Base-by-base conservation (phyloP, 352 stramenopile genomes). In the Blastocystis sp. region DNA sequence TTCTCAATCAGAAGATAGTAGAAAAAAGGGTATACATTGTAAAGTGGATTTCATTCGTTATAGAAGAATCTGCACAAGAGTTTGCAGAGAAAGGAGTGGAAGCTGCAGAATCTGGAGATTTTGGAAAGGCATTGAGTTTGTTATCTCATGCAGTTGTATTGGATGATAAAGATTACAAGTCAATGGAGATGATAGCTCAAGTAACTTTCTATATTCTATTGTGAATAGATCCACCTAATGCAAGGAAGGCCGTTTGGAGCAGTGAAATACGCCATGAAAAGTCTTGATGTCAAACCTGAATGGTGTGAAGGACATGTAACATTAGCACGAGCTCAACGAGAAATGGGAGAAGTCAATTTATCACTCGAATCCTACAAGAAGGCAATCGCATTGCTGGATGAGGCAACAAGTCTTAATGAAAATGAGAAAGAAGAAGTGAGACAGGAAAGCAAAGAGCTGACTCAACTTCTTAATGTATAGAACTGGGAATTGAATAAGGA, bases 161-260 rank as follows among this genome's bases (percentile, higher is more conserved):
- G n/a, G 49, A 83, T 46, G 51, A 65, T 32, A 65, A 83, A 66
- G 71, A 83, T 67, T 83, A 83, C 54, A 83, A 83, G 29, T 42
- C 52, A 5, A 54, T 65, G 35, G 71, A 83, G 29, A 83, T 83
- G 71, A 83, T 83, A n/a, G 51, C 71, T 16, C 71, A 83, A 67
- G 71, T 83, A 19, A 0, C 0, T 5, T 37, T 4, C 46, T 59
- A 2, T 3, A 37, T 14, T 11, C 16, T 5, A 32, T 11, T 66
- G 27, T 83, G 21, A 80, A 54, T 63, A 83, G 71, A 57, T 83
- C 24, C 71, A 83, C 29, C 51, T 83, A 12, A 63, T 83, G 11
- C 71, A 83, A 37, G 46, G 21, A 5, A 63, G 71, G 46, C 71
- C 71, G 5, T 83, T 83, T 27, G 71, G 71, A 51, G 71, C 71